A percentile compares a stretch with the other conserved stretches of the same genome.
Conservation (phyloP, 2,329 filamentous ascomycete species). For the Venturia carpophila region DNA sequence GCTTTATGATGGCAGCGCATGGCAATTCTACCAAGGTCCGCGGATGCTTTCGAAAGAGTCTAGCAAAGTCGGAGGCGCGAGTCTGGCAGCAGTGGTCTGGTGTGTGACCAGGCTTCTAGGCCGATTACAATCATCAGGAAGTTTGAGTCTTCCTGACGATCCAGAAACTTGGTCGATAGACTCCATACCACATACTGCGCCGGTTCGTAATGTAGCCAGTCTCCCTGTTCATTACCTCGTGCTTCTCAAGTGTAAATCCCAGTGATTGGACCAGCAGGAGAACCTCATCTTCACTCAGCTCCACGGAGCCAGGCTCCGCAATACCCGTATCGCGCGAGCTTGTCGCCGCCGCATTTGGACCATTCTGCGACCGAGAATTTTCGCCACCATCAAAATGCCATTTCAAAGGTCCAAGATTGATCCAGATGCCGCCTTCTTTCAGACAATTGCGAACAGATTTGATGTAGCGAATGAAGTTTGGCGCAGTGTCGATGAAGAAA, state of each 20-base stretch:
- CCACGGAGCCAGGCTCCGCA: constrained; percentile 80
- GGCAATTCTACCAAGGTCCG: too few species aligned
- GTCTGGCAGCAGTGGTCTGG: too few species aligned
- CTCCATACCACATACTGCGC: constrained; percentile 76
- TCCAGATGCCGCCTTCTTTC: constrained; percentile 66
- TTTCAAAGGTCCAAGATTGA: constrained; percentile 83
- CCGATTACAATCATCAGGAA: background rate
- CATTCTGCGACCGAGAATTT: background rate
- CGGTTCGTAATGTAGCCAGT: constrained; percentile 84
- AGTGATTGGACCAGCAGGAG: constrained; percentile 62
- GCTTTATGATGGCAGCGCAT: too few species aligned
- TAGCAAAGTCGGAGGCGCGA: too few species aligned
- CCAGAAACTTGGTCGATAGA: constrained; percentile 78
- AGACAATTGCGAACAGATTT: constrained; percentile 75
- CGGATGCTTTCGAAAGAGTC: too few species aligned
- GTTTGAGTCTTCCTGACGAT: constrained; percentile 59
- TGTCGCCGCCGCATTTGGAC: background rate
- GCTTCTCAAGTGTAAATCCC: constrained; percentile 67
- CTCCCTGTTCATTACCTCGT: constrained; percentile 47
- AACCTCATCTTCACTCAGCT: constrained; percentile 85
- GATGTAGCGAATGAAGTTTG: constrained; percentile 84
- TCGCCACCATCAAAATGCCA: constrained; percentile 67
- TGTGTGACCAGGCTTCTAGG: too few species aligned
- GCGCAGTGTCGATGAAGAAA: constrained; percentile 96
- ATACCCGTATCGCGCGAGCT: constrained; percentile 48